Evolutionary conservation across 2,329 filamentous ascomycete genomes (phyloP), one percentile per base, ranked within the genome.

Genomic region (Lachnellula hyalina): DNA sequence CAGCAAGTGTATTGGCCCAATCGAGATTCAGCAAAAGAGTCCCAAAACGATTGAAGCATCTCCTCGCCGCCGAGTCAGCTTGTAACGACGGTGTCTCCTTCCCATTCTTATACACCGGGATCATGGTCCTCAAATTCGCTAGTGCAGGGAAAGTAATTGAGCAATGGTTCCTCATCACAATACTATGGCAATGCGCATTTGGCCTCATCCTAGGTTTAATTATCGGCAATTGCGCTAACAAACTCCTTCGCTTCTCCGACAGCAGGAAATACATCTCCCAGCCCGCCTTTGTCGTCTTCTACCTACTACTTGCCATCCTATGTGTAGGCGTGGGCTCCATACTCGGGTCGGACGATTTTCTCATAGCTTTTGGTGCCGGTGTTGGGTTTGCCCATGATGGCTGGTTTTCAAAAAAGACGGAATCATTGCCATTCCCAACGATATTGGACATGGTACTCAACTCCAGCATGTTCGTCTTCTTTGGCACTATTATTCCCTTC

Each of bases 51-150:
- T 65, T 82, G 44, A 75, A 75, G 42, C 71, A 81, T 61, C 66
- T 82, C 47, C 69, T 82, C 9, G 73, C 74, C 17, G 78, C 79
- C 0, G 80, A 83, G 60, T 77, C 74, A 42, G 80, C 77, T 1
- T 80, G 77, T 61, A 82, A 82, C 54, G 79, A 83, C 57, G 80
- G 77, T 8, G 70, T 79, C 5, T 77, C 76, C 0, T 82, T 82
- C 56, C 79, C 79, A 0, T 82, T 82, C 62, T 66, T 82, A 1
- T 82, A 80, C 60, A 65, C 78, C n/a, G 78, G 77, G 0, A 62
- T 82, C 0, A 74, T 72, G 48, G 67, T 75, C 19, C 63, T 80
- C 6, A 74, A 73, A 7, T 66, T 74, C 34, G 58, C 63, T 4
- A 72, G 69, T 1, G 55, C 68, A 2, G 70, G 67, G 4, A 69